Base-by-base conservation (phyloP, 2,329 filamentous ascomycete genomes). In the Pseudogymnoascus sp. region DNA sequence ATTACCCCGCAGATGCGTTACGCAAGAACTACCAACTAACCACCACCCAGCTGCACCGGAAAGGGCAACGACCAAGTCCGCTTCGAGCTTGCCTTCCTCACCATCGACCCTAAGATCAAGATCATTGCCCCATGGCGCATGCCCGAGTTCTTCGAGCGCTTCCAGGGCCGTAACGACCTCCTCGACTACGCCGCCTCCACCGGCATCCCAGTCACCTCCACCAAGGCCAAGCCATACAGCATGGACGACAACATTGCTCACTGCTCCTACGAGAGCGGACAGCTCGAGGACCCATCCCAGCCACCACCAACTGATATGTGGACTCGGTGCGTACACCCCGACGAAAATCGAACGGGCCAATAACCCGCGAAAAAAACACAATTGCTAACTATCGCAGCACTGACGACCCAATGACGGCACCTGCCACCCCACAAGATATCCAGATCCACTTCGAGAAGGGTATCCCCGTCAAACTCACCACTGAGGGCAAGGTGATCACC, bases 191-290 rank as follows among this genome's bases (percentile, higher is more conserved):
- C 89, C 50, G 80, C 78, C 6, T 75, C 84, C 74, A 82, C 84
- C 69, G 82, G 82, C 73, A 90, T 91, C 66, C 88, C 89, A 59
- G 88, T 91, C 65, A 86, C 84, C 31, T 87, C 84, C 70, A 90
- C 88, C 69, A 89, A 89, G 78, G 84, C 85, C 73, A 87, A 87
- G 77, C 87, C 86, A 56, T 90, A 85, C 84, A 81, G 77, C 65
- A 83, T 83, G 80, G 84, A 88, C 70, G 85, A 87, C 75, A 90
- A 91, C 78, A 72, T 90, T 70, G 88, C 87, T 63, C 89, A 93
- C 77, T 90, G 87, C 81, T 83, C 79, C 65, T 96, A 95, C 76
- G 91, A 96, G 80, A 87, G 87, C 61, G 90, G 90, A 72, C 87
- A 87, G 66, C 81, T 91, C 64, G 88, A 90, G 76, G 84, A 85